A percentile compares a stretch with the other conserved stretches of the same genome.
Evolutionary conservation across 306 rosid species (phyloP).

Genomic region (Cotoneaster glaucophyllus): DNA sequence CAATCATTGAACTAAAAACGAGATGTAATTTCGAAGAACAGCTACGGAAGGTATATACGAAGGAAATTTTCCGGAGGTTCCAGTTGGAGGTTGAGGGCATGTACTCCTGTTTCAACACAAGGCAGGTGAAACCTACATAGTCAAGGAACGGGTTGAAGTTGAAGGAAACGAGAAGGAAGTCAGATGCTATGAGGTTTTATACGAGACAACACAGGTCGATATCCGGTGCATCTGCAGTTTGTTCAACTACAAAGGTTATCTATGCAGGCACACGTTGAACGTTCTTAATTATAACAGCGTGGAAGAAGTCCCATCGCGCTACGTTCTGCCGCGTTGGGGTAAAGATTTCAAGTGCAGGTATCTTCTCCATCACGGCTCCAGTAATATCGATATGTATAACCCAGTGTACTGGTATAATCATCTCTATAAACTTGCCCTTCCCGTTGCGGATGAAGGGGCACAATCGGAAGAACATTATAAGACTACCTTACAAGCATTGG

Average conservation of each 20-base stretch:
- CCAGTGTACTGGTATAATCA: constrained; percentile 32
- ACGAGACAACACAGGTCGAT: constrained; percentile 50
- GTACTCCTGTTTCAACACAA: constrained; percentile 68
- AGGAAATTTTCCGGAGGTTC: constrained; percentile 48
- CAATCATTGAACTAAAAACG: constrained; percentile 38
- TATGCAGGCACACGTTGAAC: constrained; percentile 68
- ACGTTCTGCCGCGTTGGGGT: constrained; percentile 64
- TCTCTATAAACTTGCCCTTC: constrained; percentile 51
- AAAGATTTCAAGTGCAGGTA: constrained; percentile 48
- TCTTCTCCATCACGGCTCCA: constrained; percentile 21
- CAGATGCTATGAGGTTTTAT: constrained; percentile 51
- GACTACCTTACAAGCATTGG: constrained; percentile 55
- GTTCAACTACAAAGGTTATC: constrained; percentile 71
- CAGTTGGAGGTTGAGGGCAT: constrained; percentile 72
- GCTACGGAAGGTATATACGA: constrained; percentile 55
- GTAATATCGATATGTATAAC: constrained; percentile 19
- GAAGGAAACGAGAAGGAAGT: constrained; percentile 51
- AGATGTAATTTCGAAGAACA: constrained; percentile 56
- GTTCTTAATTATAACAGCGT: constrained; percentile 64
- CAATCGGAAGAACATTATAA: constrained; percentile 54
- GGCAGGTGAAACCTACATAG: constrained; percentile 60
- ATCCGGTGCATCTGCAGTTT: constrained; percentile 77
- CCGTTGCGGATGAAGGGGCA: constrained; percentile 57
- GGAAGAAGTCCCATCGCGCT: constrained; percentile 64
- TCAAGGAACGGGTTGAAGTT: constrained; percentile 60